phyloP scores from a whole-genome alignment of 2,329 filamentous ascomycete genomes.

The Trichoderma guizhouense region DNA sequence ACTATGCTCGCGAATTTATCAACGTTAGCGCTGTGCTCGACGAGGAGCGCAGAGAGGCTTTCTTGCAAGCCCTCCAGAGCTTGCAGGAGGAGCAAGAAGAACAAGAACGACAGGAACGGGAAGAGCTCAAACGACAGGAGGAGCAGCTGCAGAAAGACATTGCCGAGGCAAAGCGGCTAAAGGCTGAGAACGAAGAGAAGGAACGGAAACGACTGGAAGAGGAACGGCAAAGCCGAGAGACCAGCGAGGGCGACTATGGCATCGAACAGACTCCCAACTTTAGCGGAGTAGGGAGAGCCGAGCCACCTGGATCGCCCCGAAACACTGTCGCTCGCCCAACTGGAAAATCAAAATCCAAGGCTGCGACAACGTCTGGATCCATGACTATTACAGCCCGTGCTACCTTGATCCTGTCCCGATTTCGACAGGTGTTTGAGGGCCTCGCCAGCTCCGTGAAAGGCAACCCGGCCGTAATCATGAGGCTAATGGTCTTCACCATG shows the following conservation, averaged over 20 bases:
- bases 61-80: slow-evolving; percentile 78
- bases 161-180: slow-evolving; percentile 53
- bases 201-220: slow-evolving; percentile 53
- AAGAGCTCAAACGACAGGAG: slow-evolving; percentile 54
- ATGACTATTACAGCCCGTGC: slow-evolving; percentile 47
- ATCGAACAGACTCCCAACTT: slow-evolving; percentile 54
- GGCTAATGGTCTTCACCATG: slow-evolving; percentile 73
- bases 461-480: slow-evolving; percentile 56
- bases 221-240: slow-evolving; percentile 47
- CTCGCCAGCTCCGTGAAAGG: slow-evolving; percentile 49
- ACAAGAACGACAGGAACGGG: slow-evolving; percentile 63
- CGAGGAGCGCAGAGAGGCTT: slow-evolving; percentile 85
- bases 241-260: slow-evolving; percentile 66
- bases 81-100: slow-evolving; percentile 80
- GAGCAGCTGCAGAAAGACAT: slow-evolving; percentile 55
- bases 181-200: slow-evolving; percentile 58
- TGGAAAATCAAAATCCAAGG: slow-evolving; percentile 28
- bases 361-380: slow-evolving; percentile 29
- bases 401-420: slow-evolving; percentile 49
- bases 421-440: slow-evolving; percentile 50
- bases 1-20: slow-evolving; percentile 91
- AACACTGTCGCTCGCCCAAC: slow-evolving; percentile 32
- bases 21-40: slow-evolving; percentile 81
- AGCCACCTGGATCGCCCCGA: slow-evolving; percentile 31
- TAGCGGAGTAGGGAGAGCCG: slow-evolving; percentile 35